Percentiles rank a stretch among this genome's conserved stretches.
phyloP scores from a whole-genome alignment of 192 early-diverging fungal species.

The Thoreauomyces humboldtii region DNA sequence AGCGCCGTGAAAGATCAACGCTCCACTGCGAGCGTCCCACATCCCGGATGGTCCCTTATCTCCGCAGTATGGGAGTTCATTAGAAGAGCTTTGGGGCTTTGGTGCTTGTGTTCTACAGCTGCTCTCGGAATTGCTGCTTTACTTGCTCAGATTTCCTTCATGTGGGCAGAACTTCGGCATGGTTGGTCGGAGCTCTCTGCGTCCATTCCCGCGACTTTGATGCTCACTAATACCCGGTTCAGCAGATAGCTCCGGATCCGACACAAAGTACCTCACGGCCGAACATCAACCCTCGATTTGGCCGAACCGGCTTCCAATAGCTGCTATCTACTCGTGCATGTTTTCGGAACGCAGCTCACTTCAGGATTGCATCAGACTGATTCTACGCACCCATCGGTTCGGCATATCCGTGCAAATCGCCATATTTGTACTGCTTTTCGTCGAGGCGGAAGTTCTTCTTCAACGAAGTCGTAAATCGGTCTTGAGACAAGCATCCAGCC shows the following conservation, averaged over 20 bases:
- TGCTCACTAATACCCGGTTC: neutral
- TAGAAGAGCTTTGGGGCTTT: too few relatives aligned
- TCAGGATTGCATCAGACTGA: neutral
- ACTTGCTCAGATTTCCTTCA: neutral
- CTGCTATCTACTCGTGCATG: neutral
- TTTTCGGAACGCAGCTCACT: neutral
- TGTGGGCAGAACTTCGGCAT: too few relatives aligned
- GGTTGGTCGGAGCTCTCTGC: too few relatives aligned
- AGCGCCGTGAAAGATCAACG: neutral
- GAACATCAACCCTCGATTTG: neutral
- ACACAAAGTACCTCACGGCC: neutral
- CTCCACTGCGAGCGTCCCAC: neutral
- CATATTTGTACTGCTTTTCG: neutral
- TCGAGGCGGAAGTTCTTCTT: constrained; percentile 3
- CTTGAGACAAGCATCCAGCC: neutral
- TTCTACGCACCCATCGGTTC: neutral
- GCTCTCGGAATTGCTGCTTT: neutral
- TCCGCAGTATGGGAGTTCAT: neutral
- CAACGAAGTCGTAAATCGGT: neutral
- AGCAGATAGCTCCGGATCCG: neutral
- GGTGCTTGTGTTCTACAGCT: neutral
- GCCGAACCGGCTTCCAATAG: neutral
- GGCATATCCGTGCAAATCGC: neutral
- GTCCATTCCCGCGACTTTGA: neutral
- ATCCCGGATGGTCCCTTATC: neutral